Percentiles rank a stretch among this genome's conserved stretches.
Conservation (phyloP, 306 rosid genomes). For the Pterocarpus santalinus region DNA sequence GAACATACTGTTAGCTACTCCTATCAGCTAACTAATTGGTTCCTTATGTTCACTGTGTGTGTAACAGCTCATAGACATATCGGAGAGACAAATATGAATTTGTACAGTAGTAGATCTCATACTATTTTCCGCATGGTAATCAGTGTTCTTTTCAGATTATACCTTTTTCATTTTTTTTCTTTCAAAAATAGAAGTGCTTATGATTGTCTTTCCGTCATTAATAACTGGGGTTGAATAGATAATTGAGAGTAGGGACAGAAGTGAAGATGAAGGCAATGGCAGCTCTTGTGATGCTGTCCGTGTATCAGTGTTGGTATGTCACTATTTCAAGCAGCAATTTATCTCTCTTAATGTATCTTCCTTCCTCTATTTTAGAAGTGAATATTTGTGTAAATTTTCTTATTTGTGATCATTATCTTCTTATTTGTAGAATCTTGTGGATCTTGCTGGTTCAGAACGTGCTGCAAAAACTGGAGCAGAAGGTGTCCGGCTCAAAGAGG, state of each 20-base stretch:
- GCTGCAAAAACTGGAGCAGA: slow-evolving; percentile 99
- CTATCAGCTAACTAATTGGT: slow-evolving; percentile 13
- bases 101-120: slow-evolving; percentile 95
- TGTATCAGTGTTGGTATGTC: slow-evolving; percentile 90
- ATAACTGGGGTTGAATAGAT: slow-evolving; percentile 59
- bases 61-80: slow-evolving; percentile 94
- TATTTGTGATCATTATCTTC: slow-evolving; percentile 31
- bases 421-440: slow-evolving; percentile 84
- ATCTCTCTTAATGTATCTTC: slow-evolving; percentile 22
- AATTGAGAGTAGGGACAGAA: slow-evolving; percentile 91
- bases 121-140: slow-evolving; percentile 97
- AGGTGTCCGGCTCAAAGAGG: slow-evolving; percentile 94
- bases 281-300: slow-evolving; percentile 91
- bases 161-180: neutral
- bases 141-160: slow-evolving; percentile 34
- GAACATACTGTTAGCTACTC: slow-evolving; percentile 24
- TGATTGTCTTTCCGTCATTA: slow-evolving; percentile 37
- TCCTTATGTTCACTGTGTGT: slow-evolving; percentile 13
- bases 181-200: neutral
- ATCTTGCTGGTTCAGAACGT: slow-evolving; percentile 99
- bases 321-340: slow-evolving; percentile 9
- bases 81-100: slow-evolving; percentile 97
- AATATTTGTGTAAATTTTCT: slow-evolving; percentile 27
- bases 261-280: slow-evolving; percentile 64
- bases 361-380: slow-evolving; percentile 25